phyloP scores from a whole-genome alignment of 106 monocot species.

The Apostasia ramifera region DNA sequence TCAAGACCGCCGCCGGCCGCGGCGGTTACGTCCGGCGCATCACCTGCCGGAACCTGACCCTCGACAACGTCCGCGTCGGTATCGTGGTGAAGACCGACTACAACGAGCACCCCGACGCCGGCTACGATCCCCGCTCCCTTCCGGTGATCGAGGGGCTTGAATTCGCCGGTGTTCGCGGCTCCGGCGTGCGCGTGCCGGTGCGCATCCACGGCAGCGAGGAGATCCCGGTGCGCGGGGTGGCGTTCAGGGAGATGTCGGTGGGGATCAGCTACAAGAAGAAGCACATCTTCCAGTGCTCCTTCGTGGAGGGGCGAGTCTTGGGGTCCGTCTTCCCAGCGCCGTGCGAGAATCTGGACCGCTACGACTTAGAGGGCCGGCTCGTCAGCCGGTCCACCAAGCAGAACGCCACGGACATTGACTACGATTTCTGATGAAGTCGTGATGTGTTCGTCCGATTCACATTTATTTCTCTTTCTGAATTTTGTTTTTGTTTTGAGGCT shows the following conservation, averaged over 20 bases:
- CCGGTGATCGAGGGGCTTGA: constrained; percentile 35
- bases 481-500: neutral
- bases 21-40: constrained; percentile 61
- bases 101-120: constrained; percentile 65
- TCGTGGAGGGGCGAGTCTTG: constrained; percentile 52
- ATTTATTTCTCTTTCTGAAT: neutral
- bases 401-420: constrained; percentile 46
- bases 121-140: constrained; percentile 37
- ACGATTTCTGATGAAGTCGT: constrained; percentile 25
- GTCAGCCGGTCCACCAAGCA: constrained; percentile 21
- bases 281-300: constrained; percentile 70
- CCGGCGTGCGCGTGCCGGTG: constrained; percentile 56
- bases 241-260: constrained; percentile 49
- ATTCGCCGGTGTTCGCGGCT: constrained; percentile 42
- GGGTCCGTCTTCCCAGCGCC: constrained; percentile 65
- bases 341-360: constrained; percentile 54
- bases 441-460: neutral
- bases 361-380: constrained; percentile 38
- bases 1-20: constrained; percentile 78
- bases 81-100: constrained; percentile 80
- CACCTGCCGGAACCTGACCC: constrained; percentile 55
- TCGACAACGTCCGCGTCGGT: constrained; percentile 68
- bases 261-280: constrained; percentile 76
- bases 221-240: constrained; percentile 56
- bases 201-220: constrained; percentile 55